Conservation (phyloP, 495 filamentous ascomycete genomes). For the Aspergillus mulundensis region DNA sequence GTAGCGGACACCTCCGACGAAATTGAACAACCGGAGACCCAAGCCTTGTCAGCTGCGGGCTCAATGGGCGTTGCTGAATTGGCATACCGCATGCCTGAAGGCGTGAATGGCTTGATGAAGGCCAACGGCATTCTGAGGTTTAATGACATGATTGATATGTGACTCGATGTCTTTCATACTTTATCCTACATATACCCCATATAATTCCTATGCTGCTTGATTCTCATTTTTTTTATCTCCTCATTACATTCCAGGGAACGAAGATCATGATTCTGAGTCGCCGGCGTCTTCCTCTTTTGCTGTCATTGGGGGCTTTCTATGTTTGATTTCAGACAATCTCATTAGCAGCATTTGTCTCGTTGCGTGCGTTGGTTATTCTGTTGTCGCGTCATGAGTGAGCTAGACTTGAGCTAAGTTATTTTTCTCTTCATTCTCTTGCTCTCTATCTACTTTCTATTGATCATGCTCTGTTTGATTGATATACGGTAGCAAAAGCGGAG, state of each 20-base stretch:
- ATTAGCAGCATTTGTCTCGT: slow-evolving; percentile 1
- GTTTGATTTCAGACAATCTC: not conserved
- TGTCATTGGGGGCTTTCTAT: slow-evolving; percentile 11
- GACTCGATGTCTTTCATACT: slow-evolving; percentile 14
- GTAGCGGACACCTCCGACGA: slow-evolving; percentile 78
- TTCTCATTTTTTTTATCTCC: slow-evolving; percentile 2
- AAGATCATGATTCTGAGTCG: slow-evolving; percentile 11
- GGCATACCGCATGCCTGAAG: slow-evolving; percentile 52
- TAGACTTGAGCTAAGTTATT: slow-evolving; percentile 1
- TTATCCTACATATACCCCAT: not conserved
- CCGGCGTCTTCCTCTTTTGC: slow-evolving; percentile 4
- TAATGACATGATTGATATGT: slow-evolving; percentile 94
- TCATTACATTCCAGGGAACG: slow-evolving; percentile 11
- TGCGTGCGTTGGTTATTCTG: not conserved
- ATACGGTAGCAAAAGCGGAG: slow-evolving; percentile 21
- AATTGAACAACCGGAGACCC: slow-evolving; percentile 30
- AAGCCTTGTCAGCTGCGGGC: slow-evolving; percentile 45
- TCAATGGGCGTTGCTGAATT: slow-evolving; percentile 37
- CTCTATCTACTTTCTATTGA: slow-evolving; percentile 7
- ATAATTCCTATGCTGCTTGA: not conserved
- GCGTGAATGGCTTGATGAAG: slow-evolving; percentile 83
- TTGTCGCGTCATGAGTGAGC: not conserved
- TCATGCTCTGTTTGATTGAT: slow-evolving; percentile 9
- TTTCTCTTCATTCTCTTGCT: slow-evolving; percentile 1
- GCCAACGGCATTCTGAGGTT: slow-evolving; percentile 85